These are phyloP conservation scores for Trifolium dubium DNA, from an alignment of 306 rosid species.

Conservation along the genomic window DNA sequence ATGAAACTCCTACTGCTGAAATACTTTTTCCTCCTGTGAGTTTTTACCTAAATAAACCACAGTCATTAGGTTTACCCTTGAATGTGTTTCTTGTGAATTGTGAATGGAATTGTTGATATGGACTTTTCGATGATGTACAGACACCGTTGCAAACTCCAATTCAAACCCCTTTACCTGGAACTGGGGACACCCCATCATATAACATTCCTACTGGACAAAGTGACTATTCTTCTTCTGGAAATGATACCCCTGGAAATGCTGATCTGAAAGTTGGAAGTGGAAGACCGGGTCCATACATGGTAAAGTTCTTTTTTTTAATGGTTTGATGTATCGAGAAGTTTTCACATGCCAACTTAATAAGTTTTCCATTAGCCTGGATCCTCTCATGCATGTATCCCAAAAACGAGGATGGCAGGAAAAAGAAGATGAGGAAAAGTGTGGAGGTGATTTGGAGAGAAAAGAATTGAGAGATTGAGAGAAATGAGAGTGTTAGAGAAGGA, in stretches of 20 bases:
- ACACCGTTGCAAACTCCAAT: slow-evolving; percentile 94
- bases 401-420: background rate
- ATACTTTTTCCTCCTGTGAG: slow-evolving; percentile 96
- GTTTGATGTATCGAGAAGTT: background rate
- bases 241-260: slow-evolving; percentile 66
- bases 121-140: slow-evolving; percentile 49
- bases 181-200: slow-evolving; percentile 64
- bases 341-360: background rate
- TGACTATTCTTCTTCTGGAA: slow-evolving; percentile 80
- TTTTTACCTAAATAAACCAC: slow-evolving; percentile 12
- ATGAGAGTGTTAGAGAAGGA: background rate
- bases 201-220: slow-evolving; percentile 88
- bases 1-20: slow-evolving; percentile 97
- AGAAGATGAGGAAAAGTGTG: background rate
- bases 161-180: slow-evolving; percentile 91
- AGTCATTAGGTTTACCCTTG: background rate
- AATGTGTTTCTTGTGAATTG: background rate
- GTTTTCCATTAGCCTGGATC: background rate
- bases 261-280: slow-evolving; percentile 79
- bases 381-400: background rate
- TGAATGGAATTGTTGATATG: slow-evolving; percentile 31
- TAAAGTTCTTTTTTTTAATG: slow-evolving; percentile 40
- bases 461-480: background rate
- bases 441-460: background rate
- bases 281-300: slow-evolving; percentile 80